Evolutionary conservation across 768 basidiomycete genomes (phyloP), one percentile per base, ranked within the genome.

Genomic region (Gyrodon lividus): DNA sequence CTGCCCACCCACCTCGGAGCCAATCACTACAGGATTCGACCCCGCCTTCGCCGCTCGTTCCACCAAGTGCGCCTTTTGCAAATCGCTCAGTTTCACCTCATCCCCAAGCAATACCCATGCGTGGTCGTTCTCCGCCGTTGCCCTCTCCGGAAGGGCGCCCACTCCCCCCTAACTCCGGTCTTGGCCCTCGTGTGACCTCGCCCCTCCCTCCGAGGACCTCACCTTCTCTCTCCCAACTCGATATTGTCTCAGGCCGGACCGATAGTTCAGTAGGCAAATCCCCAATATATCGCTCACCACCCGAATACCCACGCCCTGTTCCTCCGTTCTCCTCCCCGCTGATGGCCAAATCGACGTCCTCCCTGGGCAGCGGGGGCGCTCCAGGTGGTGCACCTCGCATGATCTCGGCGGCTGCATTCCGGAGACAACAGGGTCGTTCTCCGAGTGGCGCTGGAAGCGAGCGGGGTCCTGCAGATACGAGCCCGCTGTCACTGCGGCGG

Each of bases 321-420:
- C 69, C 59, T 37, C 66, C 63, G 23, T 70, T 70, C 39, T 65
- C 65, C 6, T 67, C 66, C 4, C 59, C 66, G 0, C 43, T 58
- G 17, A 69, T 67, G 54, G 63, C 59, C 40, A 52, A 61, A n/a
- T 73, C 74, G 1, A 63, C 66, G 17, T 68, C 69, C 1, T 70
- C 71, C 16, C 52, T 74, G 44, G 65, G 65, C 10, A 48, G 58
- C 8, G 45, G 58, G 0, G 50, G 51, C 7, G 66, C 71, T 2
- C 55, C 72, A 7, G 75, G 73, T 2, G 63, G 55, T 4, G 43
- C 45, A 0, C 66, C 77, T 13, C 76, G 84, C 38, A 91, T 81
- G 49, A 89, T 91, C 46, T 80, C 86, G 3, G 88, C 87, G 0
- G 85, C 87, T 5, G 87, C 87, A 22, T 91, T 91, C 69, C 80